Evolutionary conservation across 306 rosid genomes (phyloP), one percentile per base, ranked within the genome.

Genomic region (Cajanus cajan): DNA sequence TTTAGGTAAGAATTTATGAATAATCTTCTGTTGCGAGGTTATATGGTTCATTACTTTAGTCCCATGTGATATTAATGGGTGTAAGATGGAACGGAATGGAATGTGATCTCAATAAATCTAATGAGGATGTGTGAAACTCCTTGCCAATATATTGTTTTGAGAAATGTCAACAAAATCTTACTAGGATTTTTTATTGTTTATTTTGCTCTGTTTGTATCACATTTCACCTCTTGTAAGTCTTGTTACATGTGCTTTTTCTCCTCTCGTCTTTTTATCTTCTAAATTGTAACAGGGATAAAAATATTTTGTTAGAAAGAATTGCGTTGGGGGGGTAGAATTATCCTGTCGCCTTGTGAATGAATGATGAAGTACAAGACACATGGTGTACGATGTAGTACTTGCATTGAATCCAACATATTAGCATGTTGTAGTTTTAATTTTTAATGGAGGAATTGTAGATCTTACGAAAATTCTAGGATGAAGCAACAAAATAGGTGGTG

Each of bases 71-170:
- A 51, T 3, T 18, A 8, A 34, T 44, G 68, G 74, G 37, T 77
- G 83, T 66, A 59, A 62, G 48, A 59, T 69, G 63, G 41, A 77
- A 48, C 22, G 22, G 52, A 41, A 59, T 69, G 63, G 41, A 77
- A 48, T 33, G 22, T 61, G 43, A 41, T 63, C 59, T 70, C 67
- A 80, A 79, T 79, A 79, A 84, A 84, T 16, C 16, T 1, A 39
- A 75, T 41, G 87, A 74, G 47, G 65, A 68, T 18, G 74, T n/a
- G 15, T 48, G 22, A 7, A 18, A 16, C 44, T n/a, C 12, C 22
- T 9, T 8, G 7, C 22, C n/a, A 37, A 18, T 5, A 19, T 21
- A 1, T 22, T 55, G 52, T 15, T 47, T 47, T 47, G 52, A 14
- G 28, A 7, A 52, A 52, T 52, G 25, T 22, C 8, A 52, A 47